Base-by-base conservation (phyloP, 2,329 filamentous ascomycete genomes). In the Canariomyces notabilis region DNA sequence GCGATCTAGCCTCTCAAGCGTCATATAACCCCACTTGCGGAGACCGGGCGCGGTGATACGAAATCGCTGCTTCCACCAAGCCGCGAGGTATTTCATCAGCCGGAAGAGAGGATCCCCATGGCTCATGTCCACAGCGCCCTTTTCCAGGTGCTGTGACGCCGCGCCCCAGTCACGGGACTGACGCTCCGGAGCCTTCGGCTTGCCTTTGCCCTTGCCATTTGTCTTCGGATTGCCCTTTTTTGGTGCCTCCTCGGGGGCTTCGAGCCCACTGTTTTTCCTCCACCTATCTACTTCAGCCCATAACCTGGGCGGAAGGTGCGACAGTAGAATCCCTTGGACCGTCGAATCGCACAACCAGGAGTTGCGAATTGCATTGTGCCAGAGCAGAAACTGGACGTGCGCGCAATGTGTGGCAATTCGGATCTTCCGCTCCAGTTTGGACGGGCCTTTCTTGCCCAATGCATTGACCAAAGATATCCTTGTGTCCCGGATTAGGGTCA, bases 61-160 rank as follows among this genome's bases (percentile, higher is more conserved):
- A 64, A 95, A 98, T 26, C 83, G 76, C 58, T 89, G 85, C 62
- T 83, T 89, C 93, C 93, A 98, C 74, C 89, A 96, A 1, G 82
- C 77, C 8, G 83, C 74, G n/a, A 98, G 68, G 3, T 80, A 74
- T 58, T 85, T 85, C 59, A 97, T 73, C 4, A 97, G 71, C 18
- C 83, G 75, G 43, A 91, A 77, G 5, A 95, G 67, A 0, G 90
- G 89, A 63, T 96, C 90, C 0, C 88, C 88, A 34, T 82, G 78
- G 62, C 87, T 93, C 71, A 91, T 77, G 58, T 95, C 86, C 4
- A 86, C 78, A 20, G 75, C 74, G 0, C 83, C 85, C 18, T 77
- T 76, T 56, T 91, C 87, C 1, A 89, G 66, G 34, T 77, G 78
- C 46, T 83, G 75, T 1, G 89, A 86, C 5, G 78, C 78, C 9